These are phyloP conservation scores for Yamadazyma songkhlaensis DNA, from an alignment of 1,139 yeast genomes.

Conservation along the genomic window DNA sequence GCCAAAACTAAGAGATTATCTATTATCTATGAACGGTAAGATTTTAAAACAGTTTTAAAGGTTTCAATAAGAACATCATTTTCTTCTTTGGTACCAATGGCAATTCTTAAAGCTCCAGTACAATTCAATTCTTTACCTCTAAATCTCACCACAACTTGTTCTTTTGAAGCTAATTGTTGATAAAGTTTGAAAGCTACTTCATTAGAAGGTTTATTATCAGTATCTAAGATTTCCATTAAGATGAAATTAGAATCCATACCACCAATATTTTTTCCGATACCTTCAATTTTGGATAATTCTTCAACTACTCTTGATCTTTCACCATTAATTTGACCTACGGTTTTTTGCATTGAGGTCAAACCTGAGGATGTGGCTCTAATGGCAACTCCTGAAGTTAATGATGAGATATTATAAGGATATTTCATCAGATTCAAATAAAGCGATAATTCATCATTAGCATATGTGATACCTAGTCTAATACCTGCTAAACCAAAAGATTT, in stretches of 20 bases:
- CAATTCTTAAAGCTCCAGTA: conserved; percentile 78
- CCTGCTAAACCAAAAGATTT: conserved; percentile 97
- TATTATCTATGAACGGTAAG: conserved; percentile 3
- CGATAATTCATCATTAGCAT: conserved; percentile 58
- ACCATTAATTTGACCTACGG: conserved; percentile 46
- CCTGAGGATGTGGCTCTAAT: conserved; percentile 65
- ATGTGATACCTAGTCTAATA: conserved; percentile 82
- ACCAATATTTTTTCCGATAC: conserved; percentile 75
- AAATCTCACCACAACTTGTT: conserved; percentile 81
- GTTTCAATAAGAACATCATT: conserved; percentile 55
- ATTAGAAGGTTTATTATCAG: conserved; percentile 61
- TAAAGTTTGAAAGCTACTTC: conserved; percentile 69
- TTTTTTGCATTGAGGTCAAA: conserved; percentile 54
- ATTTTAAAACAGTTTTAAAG: conserved; percentile 24
- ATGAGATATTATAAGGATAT: conserved; percentile 92
- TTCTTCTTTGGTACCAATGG: conserved; percentile 82
- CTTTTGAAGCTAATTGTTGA: conserved; percentile 62
- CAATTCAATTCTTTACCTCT: conserved; percentile 92
- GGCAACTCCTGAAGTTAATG: conserved; percentile 76
- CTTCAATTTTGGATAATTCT: conserved; percentile 51
- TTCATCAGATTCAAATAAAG: conserved; percentile 79
- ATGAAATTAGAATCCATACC: conserved; percentile 88
- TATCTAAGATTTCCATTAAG: conserved; percentile 65
- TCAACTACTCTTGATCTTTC: conserved; percentile 57
- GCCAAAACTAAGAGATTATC: neutral